Percentiles rank a stretch among this genome's conserved stretches.
These are phyloP conservation scores for Tricholomella constricta DNA, from an alignment of 768 basidiomycete genomes.

Conservation along the genomic window DNA sequence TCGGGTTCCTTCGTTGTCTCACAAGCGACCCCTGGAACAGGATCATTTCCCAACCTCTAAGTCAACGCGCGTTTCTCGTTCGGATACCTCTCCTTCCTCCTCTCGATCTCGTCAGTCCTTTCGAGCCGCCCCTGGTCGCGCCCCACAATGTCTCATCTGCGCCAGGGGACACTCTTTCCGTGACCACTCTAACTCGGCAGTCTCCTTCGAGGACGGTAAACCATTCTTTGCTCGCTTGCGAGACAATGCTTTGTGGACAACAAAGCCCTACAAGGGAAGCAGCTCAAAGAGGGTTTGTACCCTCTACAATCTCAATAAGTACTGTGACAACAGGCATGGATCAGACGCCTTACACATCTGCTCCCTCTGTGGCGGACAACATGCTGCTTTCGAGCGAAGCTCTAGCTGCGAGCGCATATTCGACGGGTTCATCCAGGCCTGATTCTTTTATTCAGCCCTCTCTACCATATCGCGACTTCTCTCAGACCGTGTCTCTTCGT, in stretches of 20 bases:
- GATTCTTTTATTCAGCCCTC: neutral
- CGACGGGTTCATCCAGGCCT: constrained; percentile 7
- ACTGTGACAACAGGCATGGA: neutral
- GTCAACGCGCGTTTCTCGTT: neutral
- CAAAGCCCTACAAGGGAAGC: neutral
- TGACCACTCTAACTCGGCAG: neutral
- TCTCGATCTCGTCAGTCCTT: too few relatives aligned
- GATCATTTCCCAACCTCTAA: neutral
- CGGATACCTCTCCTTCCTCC: too few relatives aligned
- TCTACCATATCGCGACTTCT: constrained; percentile 1
- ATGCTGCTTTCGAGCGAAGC: constrained; percentile 14
- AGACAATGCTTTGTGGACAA: too few relatives aligned
- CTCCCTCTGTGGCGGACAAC: constrained; percentile 19
- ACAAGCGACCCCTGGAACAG: neutral
- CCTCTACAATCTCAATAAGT: constrained; percentile 9
- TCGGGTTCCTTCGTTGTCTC: neutral
- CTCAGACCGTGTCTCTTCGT: neutral
- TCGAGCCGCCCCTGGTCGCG: too few relatives aligned
- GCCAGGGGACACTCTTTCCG: neutral
- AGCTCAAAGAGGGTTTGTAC: constrained; percentile 4
- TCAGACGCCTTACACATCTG: constrained; percentile 16
- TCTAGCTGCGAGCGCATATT: constrained; percentile 3
- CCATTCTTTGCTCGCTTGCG: constrained; percentile 2
- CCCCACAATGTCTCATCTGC: constrained; percentile 15
- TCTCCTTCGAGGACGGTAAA: constrained; percentile 6